Evolutionary conservation across 1,284 basidiomycete species (phyloP), one percentile per base, ranked within the genome.

Genomic region (Kwoniella shivajii): DNA sequence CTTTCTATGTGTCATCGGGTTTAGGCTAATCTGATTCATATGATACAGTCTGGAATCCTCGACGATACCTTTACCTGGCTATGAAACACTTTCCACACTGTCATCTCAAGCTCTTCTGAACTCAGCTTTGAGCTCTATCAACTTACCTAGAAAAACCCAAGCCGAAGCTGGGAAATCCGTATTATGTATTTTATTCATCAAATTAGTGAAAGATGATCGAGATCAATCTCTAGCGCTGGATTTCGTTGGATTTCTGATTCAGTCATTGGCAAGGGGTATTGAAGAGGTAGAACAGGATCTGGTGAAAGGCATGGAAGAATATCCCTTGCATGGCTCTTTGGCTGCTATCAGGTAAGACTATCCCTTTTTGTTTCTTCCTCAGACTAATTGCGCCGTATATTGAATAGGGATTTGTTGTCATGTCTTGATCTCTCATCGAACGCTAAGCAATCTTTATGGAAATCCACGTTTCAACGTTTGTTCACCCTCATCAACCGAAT

Each of bases 121-220:
- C 0, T 68, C 69, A 0, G 72, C 75, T 0, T 56, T 65, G 7
- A 42, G 42, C 0, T 68, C 70, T 1, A 55, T 78, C 50, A 65
- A 71, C 34, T 69, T 74, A n/a, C 71, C 74, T 0, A 67, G 76
- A 11, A 70, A 68, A 47, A 75, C 73, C 0, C 73, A 78, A 59
- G 76, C 75, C 1, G 77, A 78, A 48, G 75, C 77, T 0, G 77
- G 76, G 7, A 71, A 69, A 20, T 61, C 75, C 0, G 66, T 69
- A 0, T 61, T 77, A 18, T 69, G 71, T 29, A 69, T 78, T 13
- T 36, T 74, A 11, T 73, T 74, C 58, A 65, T 66, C 24, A 69
- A 64, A 51, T 46, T 72, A 1, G 58, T 70, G 1, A 14, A 50
- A 3, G 63, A 65, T 26, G 48, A 57, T 2, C 13, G 16, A 14